Conservation (phyloP, 2,329 filamentous ascomycete species). For the Thielaviopsis musarum region DNA sequence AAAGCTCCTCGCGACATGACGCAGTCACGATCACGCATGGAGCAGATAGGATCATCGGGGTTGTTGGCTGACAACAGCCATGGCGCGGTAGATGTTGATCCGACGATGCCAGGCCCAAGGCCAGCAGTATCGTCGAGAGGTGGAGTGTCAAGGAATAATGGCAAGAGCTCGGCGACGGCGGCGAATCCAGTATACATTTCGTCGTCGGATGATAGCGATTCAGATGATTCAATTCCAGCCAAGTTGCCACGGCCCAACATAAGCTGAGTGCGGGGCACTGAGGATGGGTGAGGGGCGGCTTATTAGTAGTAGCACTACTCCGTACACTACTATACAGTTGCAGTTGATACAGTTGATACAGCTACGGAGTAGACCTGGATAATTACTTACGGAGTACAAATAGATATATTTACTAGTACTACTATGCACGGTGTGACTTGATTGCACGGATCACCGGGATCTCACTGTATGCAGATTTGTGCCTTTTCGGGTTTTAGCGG, state of each 20-base stretch:
- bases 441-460: neutral
- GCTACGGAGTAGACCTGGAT: no score
- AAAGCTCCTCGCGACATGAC: neutral
- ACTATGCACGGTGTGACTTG: neutral
- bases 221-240: conserved; percentile 17
- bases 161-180: neutral
- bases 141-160: neutral
- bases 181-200: conserved; percentile 7
- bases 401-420: neutral
- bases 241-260: conserved; percentile 12
- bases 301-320: neutral
- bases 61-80: neutral
- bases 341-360: no score
- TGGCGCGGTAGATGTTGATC: neutral
- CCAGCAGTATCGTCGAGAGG: conserved; percentile 21
- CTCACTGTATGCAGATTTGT: no score
- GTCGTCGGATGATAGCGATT: conserved; percentile 16
- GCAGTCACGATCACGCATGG: neutral
- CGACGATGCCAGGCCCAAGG: neutral
- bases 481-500: neutral
- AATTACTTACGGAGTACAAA: neutral
- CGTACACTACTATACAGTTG: no score
- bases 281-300: neutral
- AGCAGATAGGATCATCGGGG: neutral
- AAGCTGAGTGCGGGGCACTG: conserved; percentile 4